These are phyloP conservation scores for Backusella westeae DNA, from an alignment of 192 early-diverging fungal genomes.

Conservation along the genomic window DNA sequence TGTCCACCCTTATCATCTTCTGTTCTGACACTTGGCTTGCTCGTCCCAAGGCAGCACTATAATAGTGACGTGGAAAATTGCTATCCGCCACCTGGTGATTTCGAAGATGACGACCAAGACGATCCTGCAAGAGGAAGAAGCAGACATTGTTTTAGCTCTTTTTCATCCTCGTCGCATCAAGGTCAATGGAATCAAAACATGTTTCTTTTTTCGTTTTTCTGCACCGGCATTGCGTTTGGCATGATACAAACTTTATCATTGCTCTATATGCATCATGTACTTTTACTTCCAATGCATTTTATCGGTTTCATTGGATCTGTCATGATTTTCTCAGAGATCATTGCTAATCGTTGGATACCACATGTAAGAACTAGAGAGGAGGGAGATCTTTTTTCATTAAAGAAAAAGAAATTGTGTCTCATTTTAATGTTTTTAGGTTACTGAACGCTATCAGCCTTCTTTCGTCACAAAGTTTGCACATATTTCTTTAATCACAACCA, in stretches of 20 bases:
- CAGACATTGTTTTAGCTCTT: background rate
- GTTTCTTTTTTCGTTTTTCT: background rate
- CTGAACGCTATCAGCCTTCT: background rate
- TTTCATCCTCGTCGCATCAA: background rate
- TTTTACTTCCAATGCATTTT: conserved; percentile 1
- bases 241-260: background rate
- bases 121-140: background rate
- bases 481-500: background rate
- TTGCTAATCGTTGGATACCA: background rate
- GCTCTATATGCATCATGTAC: background rate
- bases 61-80: background rate
- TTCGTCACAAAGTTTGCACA: background rate
- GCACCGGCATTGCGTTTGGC: background rate
- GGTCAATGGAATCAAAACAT: background rate
- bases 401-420: background rate
- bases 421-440: background rate
- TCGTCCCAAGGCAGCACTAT: background rate
- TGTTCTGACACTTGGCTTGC: background rate
- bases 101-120: background rate
- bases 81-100: background rate
- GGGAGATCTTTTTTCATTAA: background rate
- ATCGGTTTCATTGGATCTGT: background rate
- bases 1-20: background rate
- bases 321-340: background rate
- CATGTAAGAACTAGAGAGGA: background rate